Conservation (phyloP, 768 basidiomycete genomes). For the Tylopilus subfusipes region DNA sequence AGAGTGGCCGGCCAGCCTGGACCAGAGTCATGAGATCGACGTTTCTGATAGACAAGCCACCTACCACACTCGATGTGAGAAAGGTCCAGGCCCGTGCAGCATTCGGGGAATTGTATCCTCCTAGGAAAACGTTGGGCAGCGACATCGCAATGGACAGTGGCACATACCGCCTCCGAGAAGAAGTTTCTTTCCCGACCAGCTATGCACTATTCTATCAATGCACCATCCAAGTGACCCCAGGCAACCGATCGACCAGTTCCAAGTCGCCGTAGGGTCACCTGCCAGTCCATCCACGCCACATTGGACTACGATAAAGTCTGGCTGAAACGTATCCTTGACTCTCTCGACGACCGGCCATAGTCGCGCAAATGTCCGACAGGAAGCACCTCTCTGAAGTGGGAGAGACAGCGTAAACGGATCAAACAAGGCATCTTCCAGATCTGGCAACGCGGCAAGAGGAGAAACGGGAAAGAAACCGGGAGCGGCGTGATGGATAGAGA, state of each 20-base stretch:
- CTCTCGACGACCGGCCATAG: slow-evolving; percentile 65
- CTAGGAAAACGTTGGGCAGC: slow-evolving; percentile 33
- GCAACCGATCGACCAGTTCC: slow-evolving; percentile 65
- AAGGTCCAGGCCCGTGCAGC: slow-evolving; percentile 85
- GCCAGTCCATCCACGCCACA: slow-evolving; percentile 87
- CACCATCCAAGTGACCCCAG: slow-evolving; percentile 71
- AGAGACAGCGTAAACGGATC: slow-evolving; percentile 76
- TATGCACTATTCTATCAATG: slow-evolving; percentile 44
- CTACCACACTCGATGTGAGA: slow-evolving; percentile 71
- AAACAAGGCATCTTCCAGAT: slow-evolving; percentile 28
- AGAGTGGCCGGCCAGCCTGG: slow-evolving; percentile 54
- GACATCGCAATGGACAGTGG: neutral
- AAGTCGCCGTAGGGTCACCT: slow-evolving; percentile 73
- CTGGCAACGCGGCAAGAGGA: slow-evolving; percentile 45
- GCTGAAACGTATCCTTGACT: slow-evolving; percentile 57
- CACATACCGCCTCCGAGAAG: slow-evolving; percentile 71
- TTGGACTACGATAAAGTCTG: slow-evolving; percentile 79
- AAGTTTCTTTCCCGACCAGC: slow-evolving; percentile 60
- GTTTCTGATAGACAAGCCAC: slow-evolving; percentile 24
- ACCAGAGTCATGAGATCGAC: neutral
- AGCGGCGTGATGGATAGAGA: slow-evolving; percentile 81
- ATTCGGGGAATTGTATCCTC: slow-evolving; percentile 83
- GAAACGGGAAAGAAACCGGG: slow-evolving; percentile 83
- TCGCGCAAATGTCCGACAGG: slow-evolving; percentile 53
- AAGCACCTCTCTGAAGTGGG: slow-evolving; percentile 73